phyloP scores from a whole-genome alignment of 306 rosid species.

The Vachellia collinsii region DNA sequence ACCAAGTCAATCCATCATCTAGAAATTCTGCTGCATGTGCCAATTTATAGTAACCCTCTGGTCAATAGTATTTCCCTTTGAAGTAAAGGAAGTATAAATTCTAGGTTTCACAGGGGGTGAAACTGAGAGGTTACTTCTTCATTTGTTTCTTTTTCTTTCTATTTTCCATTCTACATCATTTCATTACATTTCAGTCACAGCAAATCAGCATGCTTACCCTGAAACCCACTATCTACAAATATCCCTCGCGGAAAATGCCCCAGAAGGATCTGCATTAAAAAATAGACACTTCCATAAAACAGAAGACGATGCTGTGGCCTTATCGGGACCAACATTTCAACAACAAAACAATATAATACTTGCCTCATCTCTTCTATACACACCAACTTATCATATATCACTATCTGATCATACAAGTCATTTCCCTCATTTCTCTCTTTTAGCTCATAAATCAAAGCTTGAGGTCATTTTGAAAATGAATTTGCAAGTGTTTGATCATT shows the following conservation, averaged over 20 bases:
- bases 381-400: background rate
- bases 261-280: conserved; percentile 41
- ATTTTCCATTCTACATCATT: conserved; percentile 27
- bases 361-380: background rate
- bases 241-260: background rate
- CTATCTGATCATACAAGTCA: conserved; percentile 29
- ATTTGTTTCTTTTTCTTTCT: conserved; percentile 31
- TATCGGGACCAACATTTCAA: background rate
- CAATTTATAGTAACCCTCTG: conserved; percentile 24
- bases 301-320: background rate
- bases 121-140: background rate
- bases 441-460: conserved; percentile 21
- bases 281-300: conserved; percentile 8
- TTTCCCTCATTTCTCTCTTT: conserved; percentile 24
- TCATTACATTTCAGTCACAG: conserved; percentile 29
- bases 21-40: conserved; percentile 29
- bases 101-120: background rate
- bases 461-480: background rate
- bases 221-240: conserved; percentile 1
- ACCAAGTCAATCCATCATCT: conserved; percentile 27
- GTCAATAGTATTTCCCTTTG: conserved; percentile 16
- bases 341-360: background rate
- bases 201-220: conserved; percentile 36
- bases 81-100: conserved; percentile 28
- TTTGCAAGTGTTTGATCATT: conserved; percentile 26